Evolutionary conservation across 169 alveolate genomes (phyloP).

Genomic region (Eimeria maxima): DNA sequence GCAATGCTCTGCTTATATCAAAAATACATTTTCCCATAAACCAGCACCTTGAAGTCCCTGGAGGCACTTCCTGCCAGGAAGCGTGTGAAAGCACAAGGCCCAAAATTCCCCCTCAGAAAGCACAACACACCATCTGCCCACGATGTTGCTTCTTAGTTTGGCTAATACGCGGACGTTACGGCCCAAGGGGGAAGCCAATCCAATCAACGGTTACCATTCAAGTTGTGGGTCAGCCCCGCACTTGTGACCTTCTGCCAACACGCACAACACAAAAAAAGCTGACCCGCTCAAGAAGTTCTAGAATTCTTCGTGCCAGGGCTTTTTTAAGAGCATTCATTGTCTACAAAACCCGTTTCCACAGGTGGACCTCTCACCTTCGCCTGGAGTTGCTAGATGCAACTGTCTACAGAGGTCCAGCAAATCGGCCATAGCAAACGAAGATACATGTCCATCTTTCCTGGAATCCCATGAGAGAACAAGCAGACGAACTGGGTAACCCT

Average conservation of each 20-base stretch:
- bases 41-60: background rate
- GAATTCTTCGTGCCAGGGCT: background rate
- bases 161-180: background rate
- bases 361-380: constrained; percentile 21
- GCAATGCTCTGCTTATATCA: background rate
- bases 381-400: background rate
- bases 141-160: background rate
- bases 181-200: background rate
- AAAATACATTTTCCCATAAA: background rate
- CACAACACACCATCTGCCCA: background rate
- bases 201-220: constrained; percentile 44
- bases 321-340: background rate
- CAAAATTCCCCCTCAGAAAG: background rate
- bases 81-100: background rate
- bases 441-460: constrained; percentile 53
- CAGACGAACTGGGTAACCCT: background rate
- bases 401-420: constrained; percentile 65
- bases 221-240: constrained; percentile 58
- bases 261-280: background rate
- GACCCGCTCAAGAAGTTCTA: background rate
- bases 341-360: background rate
- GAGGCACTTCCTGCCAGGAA: background rate
- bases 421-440: constrained; percentile 24
- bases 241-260: constrained; percentile 3
- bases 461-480: background rate